A percentile compares a stretch with the other conserved stretches of the same genome.
These are phyloP conservation scores for Gossypium longicalyx DNA, from an alignment of 345 rosid genomes.

Conservation along the genomic window DNA sequence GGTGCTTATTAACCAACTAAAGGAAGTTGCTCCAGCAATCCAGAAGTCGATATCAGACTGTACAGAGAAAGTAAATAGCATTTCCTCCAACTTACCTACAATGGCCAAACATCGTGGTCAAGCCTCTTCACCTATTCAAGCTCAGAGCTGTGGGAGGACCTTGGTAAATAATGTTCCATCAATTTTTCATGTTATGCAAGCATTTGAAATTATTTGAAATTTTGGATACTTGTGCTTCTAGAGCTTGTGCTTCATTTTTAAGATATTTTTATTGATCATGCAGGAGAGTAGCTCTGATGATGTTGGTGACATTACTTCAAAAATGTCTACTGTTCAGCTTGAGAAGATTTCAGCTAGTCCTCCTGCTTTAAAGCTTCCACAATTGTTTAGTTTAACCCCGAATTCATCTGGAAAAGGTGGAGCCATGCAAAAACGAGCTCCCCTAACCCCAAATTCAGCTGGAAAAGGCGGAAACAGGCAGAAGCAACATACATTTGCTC, in stretches of 20 bases:
- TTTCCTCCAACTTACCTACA: constrained; percentile 67
- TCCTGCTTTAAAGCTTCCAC: constrained; percentile 85
- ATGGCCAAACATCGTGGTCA: constrained; percentile 51
- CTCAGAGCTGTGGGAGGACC: constrained; percentile 73
- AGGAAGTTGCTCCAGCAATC: constrained; percentile 87
- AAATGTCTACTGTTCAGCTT: constrained; percentile 67
- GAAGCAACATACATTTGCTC: constrained; percentile 43
- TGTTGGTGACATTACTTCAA: constrained; percentile 62
- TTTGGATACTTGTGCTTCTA: not conserved
- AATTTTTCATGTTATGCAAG: constrained; percentile 9
- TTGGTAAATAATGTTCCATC: constrained; percentile 43
- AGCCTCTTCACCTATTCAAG: constrained; percentile 56
- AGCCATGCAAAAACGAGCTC: constrained; percentile 48
- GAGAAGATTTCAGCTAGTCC: constrained; percentile 71
- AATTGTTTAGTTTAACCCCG: constrained; percentile 84
- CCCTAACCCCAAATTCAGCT: constrained; percentile 58
- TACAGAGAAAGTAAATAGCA: constrained; percentile 65
- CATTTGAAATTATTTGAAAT: not conserved
- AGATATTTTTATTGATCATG: constrained; percentile 6
- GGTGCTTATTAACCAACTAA: constrained; percentile 94
- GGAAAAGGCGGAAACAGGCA: constrained; percentile 51
- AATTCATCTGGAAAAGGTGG: constrained; percentile 83
- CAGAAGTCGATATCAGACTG: constrained; percentile 83
- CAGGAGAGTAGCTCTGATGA: constrained; percentile 79
- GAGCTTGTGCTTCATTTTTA: constrained; percentile 3